phyloP scores from a whole-genome alignment of 2,329 filamentous ascomycete genomes.

The Clathrospora elynae region DNA sequence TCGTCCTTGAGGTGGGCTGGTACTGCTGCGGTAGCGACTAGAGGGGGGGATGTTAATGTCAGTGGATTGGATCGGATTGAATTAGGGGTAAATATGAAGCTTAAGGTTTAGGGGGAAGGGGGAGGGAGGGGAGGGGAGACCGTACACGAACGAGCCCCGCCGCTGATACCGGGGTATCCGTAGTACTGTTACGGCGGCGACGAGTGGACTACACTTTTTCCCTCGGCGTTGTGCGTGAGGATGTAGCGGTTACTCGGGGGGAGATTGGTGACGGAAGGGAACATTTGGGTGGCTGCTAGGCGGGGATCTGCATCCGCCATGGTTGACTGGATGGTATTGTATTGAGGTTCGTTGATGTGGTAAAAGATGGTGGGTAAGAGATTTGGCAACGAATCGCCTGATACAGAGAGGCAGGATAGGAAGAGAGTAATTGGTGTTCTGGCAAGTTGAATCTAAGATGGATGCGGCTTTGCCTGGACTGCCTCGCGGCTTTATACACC shows the following conservation, averaged over 20 bases:
- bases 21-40: constrained; percentile 51
- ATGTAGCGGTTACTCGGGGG: constrained; percentile 45
- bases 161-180: constrained; percentile 28
- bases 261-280: constrained; percentile 13
- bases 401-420: too few species aligned
- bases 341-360: neutral
- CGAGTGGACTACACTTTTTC: constrained; percentile 48
- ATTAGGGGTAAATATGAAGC: neutral
- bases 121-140: too few species aligned
- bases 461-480: too few species aligned
- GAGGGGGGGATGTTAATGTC: neutral
- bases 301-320: constrained; percentile 17
- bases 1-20: constrained; percentile 51
- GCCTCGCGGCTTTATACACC: too few species aligned
- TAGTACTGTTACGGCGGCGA: constrained; percentile 24
- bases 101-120: too few species aligned
- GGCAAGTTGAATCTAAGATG: too few species aligned
- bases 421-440: too few species aligned
- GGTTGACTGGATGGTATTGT: neutral
- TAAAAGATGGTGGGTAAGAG: too few species aligned
- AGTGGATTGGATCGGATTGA: neutral
- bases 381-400: too few species aligned
- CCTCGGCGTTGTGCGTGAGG: constrained; percentile 40
- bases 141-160: constrained; percentile 19
- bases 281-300: constrained; percentile 6